Percentiles rank a stretch among this genome's conserved stretches.
Evolutionary conservation across 1,139 yeast species (phyloP).

Genomic region (Candida glucosophila): DNA sequence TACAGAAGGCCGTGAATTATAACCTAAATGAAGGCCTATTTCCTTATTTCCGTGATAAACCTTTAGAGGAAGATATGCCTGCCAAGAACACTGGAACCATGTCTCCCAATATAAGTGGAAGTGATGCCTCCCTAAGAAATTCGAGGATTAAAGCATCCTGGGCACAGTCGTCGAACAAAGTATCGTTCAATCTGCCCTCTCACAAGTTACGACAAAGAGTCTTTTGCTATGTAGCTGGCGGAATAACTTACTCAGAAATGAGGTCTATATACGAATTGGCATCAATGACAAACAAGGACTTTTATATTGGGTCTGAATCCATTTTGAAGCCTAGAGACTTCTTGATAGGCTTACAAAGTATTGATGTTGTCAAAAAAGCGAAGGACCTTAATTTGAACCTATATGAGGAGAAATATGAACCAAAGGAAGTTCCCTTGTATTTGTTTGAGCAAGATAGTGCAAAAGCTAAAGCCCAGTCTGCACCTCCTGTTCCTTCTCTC

Average conservation of each 20-base stretch:
- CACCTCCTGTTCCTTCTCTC: not conserved
- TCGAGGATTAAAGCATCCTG: slow-evolving; percentile 75
- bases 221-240: slow-evolving; percentile 82
- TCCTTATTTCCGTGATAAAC: slow-evolving; percentile 74
- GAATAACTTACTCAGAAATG: slow-evolving; percentile 76
- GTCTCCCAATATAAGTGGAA: slow-evolving; percentile 9
- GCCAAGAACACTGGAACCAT: slow-evolving; percentile 20
- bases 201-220: slow-evolving; percentile 56
- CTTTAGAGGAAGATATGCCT: slow-evolving; percentile 49
- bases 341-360: slow-evolving; percentile 36
- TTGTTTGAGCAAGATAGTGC: slow-evolving; percentile 21
- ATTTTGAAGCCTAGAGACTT: slow-evolving; percentile 58
- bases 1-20: slow-evolving; percentile 40
- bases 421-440: slow-evolving; percentile 26
- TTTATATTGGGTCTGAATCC: slow-evolving; percentile 79
- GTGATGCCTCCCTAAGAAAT: slow-evolving; percentile 46
- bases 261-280: slow-evolving; percentile 71
- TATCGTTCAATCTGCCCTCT: slow-evolving; percentile 8
- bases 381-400: slow-evolving; percentile 28
- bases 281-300: slow-evolving; percentile 54
- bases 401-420: slow-evolving; percentile 14
- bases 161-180: slow-evolving; percentile 49
- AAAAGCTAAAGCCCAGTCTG: slow-evolving; percentile 3
- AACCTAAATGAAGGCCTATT: slow-evolving; percentile 50
- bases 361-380: slow-evolving; percentile 25